A percentile compares a stretch with the other conserved stretches of the same genome.
Evolutionary conservation across 2,329 filamentous ascomycete genomes (phyloP).

Genomic region (Cryphonectria radicalis): DNA sequence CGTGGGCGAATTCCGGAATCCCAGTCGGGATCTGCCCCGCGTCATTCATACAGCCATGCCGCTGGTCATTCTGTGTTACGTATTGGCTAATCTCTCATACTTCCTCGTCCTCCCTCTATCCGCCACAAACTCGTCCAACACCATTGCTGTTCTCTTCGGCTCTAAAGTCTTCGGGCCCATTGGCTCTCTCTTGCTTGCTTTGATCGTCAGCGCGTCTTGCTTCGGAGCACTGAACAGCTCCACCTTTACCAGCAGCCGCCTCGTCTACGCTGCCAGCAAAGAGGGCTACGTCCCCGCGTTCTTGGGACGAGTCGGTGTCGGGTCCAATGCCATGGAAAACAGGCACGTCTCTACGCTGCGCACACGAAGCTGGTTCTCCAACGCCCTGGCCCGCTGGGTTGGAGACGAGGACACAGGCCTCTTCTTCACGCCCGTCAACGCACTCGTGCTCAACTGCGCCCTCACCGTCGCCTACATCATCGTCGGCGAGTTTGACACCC

Average conservation of each 20-base stretch:
- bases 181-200: constrained; percentile 81
- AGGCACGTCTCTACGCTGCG: constrained; percentile 48
- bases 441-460: constrained; percentile 78
- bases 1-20: constrained; percentile 93
- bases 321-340: constrained; percentile 44
- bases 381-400: constrained; percentile 63
- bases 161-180: constrained; percentile 84
- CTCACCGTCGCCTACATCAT: constrained; percentile 79
- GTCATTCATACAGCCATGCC: constrained; percentile 98
- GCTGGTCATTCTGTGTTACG: constrained; percentile 85
- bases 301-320: constrained; percentile 81
- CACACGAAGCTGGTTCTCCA: constrained; percentile 61
- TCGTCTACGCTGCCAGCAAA: constrained; percentile 93
- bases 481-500: constrained; percentile 87
- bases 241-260: constrained; percentile 87
- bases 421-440: constrained; percentile 93
- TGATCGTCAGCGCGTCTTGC: constrained; percentile 89
- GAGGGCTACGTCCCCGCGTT: constrained; percentile 88
- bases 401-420: constrained; percentile 80
- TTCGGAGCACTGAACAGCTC: constrained; percentile 94
- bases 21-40: constrained; percentile 83
- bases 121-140: constrained; percentile 85
- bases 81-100: constrained; percentile 91
- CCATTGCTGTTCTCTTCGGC: constrained; percentile 94
- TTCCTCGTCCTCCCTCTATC: constrained; percentile 87